Percentiles rank a stretch among this genome's conserved stretches.
Evolutionary conservation across 305 asterid species (phyloP).

Genomic region (Salvia sclarea): DNA sequence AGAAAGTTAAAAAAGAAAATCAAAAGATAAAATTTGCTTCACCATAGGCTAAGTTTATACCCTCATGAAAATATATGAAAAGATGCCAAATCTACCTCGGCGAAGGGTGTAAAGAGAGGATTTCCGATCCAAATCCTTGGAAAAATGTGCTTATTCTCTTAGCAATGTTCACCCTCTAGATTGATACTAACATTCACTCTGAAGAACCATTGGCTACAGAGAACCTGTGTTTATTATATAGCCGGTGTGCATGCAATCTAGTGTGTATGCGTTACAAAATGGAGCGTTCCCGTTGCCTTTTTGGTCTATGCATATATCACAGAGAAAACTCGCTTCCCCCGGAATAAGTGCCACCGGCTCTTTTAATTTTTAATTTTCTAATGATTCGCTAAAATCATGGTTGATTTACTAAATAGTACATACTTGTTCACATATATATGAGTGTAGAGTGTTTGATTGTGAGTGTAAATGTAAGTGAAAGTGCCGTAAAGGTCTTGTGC

Average conservation of each 20-base stretch:
- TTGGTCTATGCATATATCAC: conserved; percentile 9
- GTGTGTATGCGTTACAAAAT: conserved; percentile 31
- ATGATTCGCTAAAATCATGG: neutral
- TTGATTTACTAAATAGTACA: neutral
- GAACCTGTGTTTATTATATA: conserved; percentile 16
- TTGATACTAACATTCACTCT: neutral
- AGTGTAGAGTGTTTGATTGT: neutral
- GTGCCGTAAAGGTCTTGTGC: conserved; percentile 21
- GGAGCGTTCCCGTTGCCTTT: neutral
- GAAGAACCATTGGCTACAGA: neutral
- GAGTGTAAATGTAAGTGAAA: conserved; percentile 21
- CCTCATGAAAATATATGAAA: conserved; percentile 11
- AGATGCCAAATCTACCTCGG: conserved; percentile 3
- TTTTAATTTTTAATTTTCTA: conserved; percentile 9
- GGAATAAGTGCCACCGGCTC: conserved; percentile 30
- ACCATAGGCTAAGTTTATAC: conserved; percentile 4
- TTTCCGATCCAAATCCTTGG: conserved; percentile 11
- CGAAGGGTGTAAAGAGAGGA: conserved; percentile 7
- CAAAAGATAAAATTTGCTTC: too few species aligned
- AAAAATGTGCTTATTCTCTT: conserved; percentile 5
- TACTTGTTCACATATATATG: neutral
- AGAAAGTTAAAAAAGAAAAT: too few species aligned
- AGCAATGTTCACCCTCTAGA: neutral
- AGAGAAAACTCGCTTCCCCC: conserved; percentile 20
- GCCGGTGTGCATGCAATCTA: conserved; percentile 26